Evolutionary conservation across 805 yeast genomes (phyloP).

Genomic region (Saturnispora zaruensis): DNA sequence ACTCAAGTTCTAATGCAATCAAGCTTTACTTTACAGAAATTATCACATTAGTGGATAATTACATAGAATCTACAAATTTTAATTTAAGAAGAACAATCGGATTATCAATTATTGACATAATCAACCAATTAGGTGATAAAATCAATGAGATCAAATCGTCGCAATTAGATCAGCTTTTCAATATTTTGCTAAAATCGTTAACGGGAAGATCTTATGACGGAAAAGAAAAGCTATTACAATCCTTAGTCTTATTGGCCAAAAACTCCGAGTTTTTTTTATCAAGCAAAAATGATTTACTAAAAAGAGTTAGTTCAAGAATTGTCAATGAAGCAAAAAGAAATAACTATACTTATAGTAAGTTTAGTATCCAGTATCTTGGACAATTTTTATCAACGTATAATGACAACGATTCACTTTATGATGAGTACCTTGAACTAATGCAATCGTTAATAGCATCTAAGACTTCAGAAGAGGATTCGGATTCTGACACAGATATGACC

Average conservation of each 20-base stretch:
- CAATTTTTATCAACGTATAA: slow-evolving; percentile 31
- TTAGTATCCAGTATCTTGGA: slow-evolving; percentile 47
- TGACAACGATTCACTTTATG: slow-evolving; percentile 26
- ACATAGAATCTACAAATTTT: slow-evolving; percentile 53
- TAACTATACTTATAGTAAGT: slow-evolving; percentile 54
- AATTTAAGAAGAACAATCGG: slow-evolving; percentile 64
- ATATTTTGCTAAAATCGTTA: slow-evolving; percentile 48
- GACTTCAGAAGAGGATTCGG: slow-evolving; percentile 30
- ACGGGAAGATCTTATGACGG: slow-evolving; percentile 85
- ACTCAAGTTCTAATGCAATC: slow-evolving; percentile 65
- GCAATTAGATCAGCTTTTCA: slow-evolving; percentile 34
- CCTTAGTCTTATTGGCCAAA: slow-evolving; percentile 51
- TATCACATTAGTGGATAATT: slow-evolving; percentile 36
- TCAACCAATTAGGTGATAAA: slow-evolving; percentile 35
- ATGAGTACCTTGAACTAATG: slow-evolving; percentile 32
- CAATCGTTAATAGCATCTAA: slow-evolving; percentile 12
- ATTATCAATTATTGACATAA: slow-evolving; percentile 50
- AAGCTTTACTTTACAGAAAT: slow-evolving; percentile 67
- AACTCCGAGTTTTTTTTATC: slow-evolving; percentile 35
- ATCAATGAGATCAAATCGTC: slow-evolving; percentile 15
- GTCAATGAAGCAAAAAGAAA: slow-evolving; percentile 56
- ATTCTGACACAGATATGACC: slow-evolving; percentile 27
- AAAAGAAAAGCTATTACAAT: slow-evolving; percentile 65
- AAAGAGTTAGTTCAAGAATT: slow-evolving; percentile 37
- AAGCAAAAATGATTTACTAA: slow-evolving; percentile 26